These are phyloP conservation scores for Penicillium sp. DNA, from an alignment of 2,329 filamentous ascomycete genomes.

Conservation along the genomic window DNA sequence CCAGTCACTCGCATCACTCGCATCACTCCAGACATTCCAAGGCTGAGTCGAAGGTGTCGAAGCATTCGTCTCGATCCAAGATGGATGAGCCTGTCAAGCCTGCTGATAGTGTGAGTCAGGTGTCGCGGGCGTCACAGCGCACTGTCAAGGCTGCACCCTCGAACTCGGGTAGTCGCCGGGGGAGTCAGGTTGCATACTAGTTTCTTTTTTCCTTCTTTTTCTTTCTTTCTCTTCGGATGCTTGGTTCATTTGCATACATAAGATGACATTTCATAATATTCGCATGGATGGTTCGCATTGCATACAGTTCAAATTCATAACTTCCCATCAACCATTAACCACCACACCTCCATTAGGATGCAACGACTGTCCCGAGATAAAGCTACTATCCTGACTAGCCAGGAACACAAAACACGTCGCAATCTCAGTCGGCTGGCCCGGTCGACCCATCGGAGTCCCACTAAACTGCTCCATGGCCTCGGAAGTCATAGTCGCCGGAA, in stretches of 20 bases:
- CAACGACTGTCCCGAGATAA: constrained; percentile 67
- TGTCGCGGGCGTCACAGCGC: constrained; percentile 31
- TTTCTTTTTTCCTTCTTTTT: constrained; percentile 2
- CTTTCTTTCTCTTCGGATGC: too few relatives aligned
- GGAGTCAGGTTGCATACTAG: constrained; percentile 24
- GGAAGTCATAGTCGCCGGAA: constrained; percentile 66
- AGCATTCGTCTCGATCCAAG: constrained; percentile 30
- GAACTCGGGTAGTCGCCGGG: constrained; percentile 26
- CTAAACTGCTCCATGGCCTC: constrained; percentile 66
- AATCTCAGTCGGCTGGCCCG: constrained; percentile 74
- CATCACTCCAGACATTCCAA: constrained; percentile 27
- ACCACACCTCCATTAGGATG: constrained; percentile 59
- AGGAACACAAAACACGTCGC: constrained; percentile 78
- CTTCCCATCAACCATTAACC: constrained; percentile 42
- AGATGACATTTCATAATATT: background rate
- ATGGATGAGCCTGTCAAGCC: constrained; percentile 38
- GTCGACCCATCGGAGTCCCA: constrained; percentile 67
- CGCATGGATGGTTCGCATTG: background rate
- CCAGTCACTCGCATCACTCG: constrained; percentile 24
- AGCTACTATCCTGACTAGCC: constrained; percentile 66
- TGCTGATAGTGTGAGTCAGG: constrained; percentile 40
- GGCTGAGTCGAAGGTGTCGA: constrained; percentile 25
- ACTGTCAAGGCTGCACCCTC: constrained; percentile 32
- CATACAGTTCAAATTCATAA: background rate
- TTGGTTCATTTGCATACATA: background rate